Percentiles rank a stretch among this genome's conserved stretches.
phyloP scores from a whole-genome alignment of 2,329 filamentous ascomycete genomes.

The Pseudogymnoascus destructans region DNA sequence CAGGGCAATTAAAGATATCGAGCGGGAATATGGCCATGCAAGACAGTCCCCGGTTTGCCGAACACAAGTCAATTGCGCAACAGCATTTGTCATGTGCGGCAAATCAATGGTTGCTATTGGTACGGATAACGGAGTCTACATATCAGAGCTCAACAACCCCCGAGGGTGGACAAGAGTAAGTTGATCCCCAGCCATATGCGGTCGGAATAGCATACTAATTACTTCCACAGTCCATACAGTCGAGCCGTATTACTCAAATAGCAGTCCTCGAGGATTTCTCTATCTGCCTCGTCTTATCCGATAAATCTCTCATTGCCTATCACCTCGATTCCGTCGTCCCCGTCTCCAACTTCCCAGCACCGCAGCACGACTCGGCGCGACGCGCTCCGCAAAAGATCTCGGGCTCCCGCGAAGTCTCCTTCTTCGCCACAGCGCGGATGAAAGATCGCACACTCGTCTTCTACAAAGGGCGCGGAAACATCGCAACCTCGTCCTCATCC shows the following conservation, averaged over 20 bases:
- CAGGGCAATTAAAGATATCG: constrained; percentile 77
- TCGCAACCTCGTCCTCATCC: constrained; percentile 47
- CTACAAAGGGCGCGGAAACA: constrained; percentile 89
- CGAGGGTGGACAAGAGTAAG: constrained; percentile 80
- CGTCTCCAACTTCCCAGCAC: constrained; percentile 46
- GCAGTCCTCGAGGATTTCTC: constrained; percentile 93
- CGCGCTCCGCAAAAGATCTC: constrained; percentile 85
- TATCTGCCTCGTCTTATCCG: constrained; percentile 78
- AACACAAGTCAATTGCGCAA: constrained; percentile 82
- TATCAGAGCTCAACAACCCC: constrained; percentile 78
- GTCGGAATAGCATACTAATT: constrained; percentile 12
- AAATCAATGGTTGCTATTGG: constrained; percentile 86
- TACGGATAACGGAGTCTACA: constrained; percentile 87
- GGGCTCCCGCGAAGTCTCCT: constrained; percentile 80
- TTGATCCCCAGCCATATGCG: constrained; percentile 14
- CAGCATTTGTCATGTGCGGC: constrained; percentile 72
- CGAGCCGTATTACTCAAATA: constrained; percentile 69
- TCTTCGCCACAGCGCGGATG: constrained; percentile 93
- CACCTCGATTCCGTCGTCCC: constrained; percentile 74
- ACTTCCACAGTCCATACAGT: constrained; percentile 54
- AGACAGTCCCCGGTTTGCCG: constrained; percentile 68
- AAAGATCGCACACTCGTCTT: constrained; percentile 91
- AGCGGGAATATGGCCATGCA: constrained; percentile 58
- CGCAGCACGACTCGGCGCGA: constrained; percentile 57
- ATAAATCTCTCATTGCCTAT: constrained; percentile 84